Percentiles rank a stretch among this genome's conserved stretches.
phyloP scores from a whole-genome alignment of 2,329 filamentous ascomycete genomes.

The Penicillium sp. region DNA sequence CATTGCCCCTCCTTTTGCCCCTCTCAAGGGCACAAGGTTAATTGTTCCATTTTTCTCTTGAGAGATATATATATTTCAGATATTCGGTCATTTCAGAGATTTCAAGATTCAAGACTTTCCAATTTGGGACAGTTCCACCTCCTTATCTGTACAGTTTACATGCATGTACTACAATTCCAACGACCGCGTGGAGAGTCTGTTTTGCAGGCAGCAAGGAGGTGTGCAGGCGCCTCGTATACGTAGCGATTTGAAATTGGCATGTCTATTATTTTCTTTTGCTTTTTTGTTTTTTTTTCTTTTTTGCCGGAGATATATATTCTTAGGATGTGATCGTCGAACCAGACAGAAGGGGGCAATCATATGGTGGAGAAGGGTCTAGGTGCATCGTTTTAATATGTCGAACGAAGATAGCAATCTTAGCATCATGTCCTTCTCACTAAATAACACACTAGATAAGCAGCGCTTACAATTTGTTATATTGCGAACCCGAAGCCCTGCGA shows the following conservation, averaged over 20 bases:
- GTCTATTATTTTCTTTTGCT: not conserved
- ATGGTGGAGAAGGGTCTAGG: not conserved
- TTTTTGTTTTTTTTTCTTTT: not conserved
- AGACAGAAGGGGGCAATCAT: not conserved
- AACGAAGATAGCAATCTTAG: not conserved
- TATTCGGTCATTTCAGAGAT: too few species aligned
- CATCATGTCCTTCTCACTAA: not conserved
- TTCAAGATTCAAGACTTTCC: not conserved
- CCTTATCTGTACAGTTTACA: not conserved
- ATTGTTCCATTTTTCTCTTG: not conserved
- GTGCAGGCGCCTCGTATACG: not conserved
- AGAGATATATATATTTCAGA: not conserved
- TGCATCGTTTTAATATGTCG: not conserved
- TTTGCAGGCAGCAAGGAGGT: slow-evolving; percentile 12
- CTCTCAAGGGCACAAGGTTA: not conserved
- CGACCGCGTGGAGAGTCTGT: slow-evolving; percentile 13
- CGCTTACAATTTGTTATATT: not conserved
- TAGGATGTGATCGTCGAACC: slow-evolving; percentile 11
- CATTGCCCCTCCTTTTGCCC: slow-evolving; percentile 2
- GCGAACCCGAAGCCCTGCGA: not conserved
- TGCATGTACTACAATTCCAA: not conserved
- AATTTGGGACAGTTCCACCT: not conserved
- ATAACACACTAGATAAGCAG: not conserved
- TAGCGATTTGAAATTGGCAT: not conserved
- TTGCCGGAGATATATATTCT: not conserved